phyloP scores from a whole-genome alignment of 192 early-diverging fungal genomes.

The Entophlyctis helioformis region DNA sequence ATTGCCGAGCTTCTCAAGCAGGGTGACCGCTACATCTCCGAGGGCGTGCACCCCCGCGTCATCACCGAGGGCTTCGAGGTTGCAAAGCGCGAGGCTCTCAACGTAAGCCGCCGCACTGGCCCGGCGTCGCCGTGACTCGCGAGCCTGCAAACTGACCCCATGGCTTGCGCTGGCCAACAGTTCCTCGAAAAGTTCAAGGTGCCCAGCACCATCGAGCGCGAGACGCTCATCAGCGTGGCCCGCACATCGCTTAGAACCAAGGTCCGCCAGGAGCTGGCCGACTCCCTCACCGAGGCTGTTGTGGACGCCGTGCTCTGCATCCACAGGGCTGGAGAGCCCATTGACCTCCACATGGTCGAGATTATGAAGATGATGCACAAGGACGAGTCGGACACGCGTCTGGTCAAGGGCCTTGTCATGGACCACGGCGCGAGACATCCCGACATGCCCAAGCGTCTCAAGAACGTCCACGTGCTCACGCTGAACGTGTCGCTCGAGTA shows the following conservation, averaged over 20 bases:
- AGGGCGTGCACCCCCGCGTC: slow-evolving; percentile 92
- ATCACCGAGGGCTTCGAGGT: slow-evolving; percentile 95
- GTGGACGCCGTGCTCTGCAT: slow-evolving; percentile 94
- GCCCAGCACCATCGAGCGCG: slow-evolving; percentile 71
- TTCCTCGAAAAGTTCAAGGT: slow-evolving; percentile 85
- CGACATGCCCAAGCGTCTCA: slow-evolving; percentile 94
- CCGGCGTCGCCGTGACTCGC: too few species aligned
- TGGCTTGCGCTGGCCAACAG: too few species aligned
- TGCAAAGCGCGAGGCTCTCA: slow-evolving; percentile 87
- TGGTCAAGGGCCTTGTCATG: slow-evolving; percentile 89
- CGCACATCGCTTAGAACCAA: slow-evolving; percentile 95
- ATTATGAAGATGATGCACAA: slow-evolving; percentile 99
- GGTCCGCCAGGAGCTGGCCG: slow-evolving; percentile 80
- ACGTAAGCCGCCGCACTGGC: slow-evolving; percentile 26
- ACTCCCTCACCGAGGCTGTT: slow-evolving; percentile 85
- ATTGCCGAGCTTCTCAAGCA: slow-evolving; percentile 98
- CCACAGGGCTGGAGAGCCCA: slow-evolving; percentile 64
- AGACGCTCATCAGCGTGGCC: slow-evolving; percentile 77
- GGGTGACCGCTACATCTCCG: slow-evolving; percentile 80
- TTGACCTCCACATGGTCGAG: slow-evolving; percentile 99
- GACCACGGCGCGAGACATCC: slow-evolving; percentile 99
- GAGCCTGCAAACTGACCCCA: too few species aligned
- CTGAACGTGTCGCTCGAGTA: slow-evolving; percentile 97
- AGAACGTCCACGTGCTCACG: slow-evolving; percentile 82
- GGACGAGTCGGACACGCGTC: slow-evolving; percentile 88